phyloP scores from a whole-genome alignment of 1,284 basidiomycete species.

The Xerocomus minutiporus region DNA sequence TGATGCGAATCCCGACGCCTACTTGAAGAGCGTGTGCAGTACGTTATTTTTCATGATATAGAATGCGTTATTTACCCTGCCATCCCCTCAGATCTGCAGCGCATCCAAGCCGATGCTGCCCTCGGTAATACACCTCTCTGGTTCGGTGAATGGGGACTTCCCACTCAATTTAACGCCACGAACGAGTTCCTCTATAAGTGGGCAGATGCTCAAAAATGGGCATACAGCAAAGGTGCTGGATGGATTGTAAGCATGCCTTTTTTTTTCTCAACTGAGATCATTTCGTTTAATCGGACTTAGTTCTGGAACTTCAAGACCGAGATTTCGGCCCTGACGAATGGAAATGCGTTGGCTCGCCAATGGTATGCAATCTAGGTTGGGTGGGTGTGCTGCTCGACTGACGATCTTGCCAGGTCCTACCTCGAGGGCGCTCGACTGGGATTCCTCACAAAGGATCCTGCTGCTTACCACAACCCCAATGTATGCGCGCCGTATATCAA shows the following conservation, averaged over 20 bases:
- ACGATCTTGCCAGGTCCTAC: slow-evolving; percentile 55
- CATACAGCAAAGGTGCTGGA: slow-evolving; percentile 57
- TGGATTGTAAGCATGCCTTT: slow-evolving; percentile 55
- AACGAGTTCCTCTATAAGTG: slow-evolving; percentile 61
- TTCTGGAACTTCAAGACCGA: slow-evolving; percentile 80
- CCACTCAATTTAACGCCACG: slow-evolving; percentile 57
- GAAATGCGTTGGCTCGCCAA: slow-evolving; percentile 50
- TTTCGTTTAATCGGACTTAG: slow-evolving; percentile 30
- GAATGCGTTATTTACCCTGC: background rate
- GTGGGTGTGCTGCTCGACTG: background rate
- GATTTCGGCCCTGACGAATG: slow-evolving; percentile 41
- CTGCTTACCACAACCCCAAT: slow-evolving; percentile 48
- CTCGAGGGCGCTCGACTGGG: slow-evolving; percentile 56
- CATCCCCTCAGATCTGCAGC: slow-evolving; percentile 20
- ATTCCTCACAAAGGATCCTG: slow-evolving; percentile 61
- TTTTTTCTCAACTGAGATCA: background rate
- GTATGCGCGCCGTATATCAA: slow-evolving; percentile 55
- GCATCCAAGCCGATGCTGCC: slow-evolving; percentile 34
- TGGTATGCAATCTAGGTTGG: slow-evolving; percentile 42
- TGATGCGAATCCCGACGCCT: slow-evolving; percentile 57
- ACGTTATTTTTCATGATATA: slow-evolving; percentile 20
- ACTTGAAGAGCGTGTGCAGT: slow-evolving; percentile 69
- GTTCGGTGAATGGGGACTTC: slow-evolving; percentile 65
- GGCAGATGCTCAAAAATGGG: slow-evolving; percentile 77
- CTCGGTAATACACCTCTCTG: slow-evolving; percentile 39